These are phyloP conservation scores for Pichia sp. DNA, from an alignment of 1,139 yeast species.

Conservation along the genomic window DNA sequence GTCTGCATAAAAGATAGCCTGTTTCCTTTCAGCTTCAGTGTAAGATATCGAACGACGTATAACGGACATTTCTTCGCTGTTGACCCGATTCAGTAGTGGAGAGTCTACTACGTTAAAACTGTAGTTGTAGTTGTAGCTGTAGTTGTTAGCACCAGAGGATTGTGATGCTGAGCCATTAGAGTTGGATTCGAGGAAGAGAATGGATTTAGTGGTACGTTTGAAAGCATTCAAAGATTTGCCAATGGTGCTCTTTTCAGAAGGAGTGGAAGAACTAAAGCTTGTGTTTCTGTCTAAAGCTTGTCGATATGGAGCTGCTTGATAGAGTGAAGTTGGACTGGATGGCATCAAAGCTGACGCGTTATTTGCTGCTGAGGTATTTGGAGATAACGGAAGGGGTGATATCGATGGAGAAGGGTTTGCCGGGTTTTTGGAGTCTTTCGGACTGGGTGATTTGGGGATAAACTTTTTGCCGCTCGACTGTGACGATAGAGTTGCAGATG, in stretches of 20 bases:
- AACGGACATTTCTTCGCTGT: slow-evolving; percentile 2
- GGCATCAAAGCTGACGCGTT: not conserved
- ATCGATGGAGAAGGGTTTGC: not conserved
- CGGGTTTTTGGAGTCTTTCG: not conserved
- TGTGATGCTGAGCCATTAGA: slow-evolving; percentile 4
- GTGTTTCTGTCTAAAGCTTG: slow-evolving; percentile 3
- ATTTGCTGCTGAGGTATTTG: not conserved
- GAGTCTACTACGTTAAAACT: not conserved
- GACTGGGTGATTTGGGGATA: not conserved
- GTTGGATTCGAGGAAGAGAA: slow-evolving; percentile 23
- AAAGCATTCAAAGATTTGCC: slow-evolving; percentile 23
- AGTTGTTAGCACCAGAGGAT: not conserved
- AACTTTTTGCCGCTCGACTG: not conserved
- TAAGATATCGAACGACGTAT: slow-evolving; percentile 13
- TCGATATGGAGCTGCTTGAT: not conserved
- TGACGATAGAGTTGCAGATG: not conserved
- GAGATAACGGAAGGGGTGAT: slow-evolving; percentile 4
- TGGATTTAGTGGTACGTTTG: slow-evolving; percentile 24
- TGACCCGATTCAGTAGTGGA: not conserved
- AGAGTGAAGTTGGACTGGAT: slow-evolving; percentile 1
- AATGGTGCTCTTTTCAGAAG: slow-evolving; percentile 21
- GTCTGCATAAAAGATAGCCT: slow-evolving; percentile 6
- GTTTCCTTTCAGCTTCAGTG: slow-evolving; percentile 14
- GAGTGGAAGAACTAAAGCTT: slow-evolving; percentile 12
- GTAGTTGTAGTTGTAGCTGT: not conserved